phyloP scores from a whole-genome alignment of 306 rosid genomes.

The Cicer bijugum region DNA sequence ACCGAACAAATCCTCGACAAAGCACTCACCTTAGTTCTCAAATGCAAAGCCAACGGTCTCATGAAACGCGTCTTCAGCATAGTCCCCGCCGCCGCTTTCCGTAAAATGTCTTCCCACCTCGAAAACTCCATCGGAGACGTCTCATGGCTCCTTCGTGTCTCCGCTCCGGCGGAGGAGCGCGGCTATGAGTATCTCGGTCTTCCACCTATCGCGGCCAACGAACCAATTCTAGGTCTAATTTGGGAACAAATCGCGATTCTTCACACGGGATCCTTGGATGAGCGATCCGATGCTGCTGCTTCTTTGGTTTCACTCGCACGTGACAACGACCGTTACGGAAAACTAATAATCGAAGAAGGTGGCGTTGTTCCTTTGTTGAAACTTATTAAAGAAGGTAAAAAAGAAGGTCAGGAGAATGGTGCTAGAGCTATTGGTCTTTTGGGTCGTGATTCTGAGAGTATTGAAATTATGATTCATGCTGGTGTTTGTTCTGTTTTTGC shows the following conservation, averaged over 20 bases:
- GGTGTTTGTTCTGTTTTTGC: slow-evolving; percentile 76
- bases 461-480: slow-evolving; percentile 67
- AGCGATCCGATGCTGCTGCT: slow-evolving; percentile 81
- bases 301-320: slow-evolving; percentile 70
- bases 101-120: slow-evolving; percentile 66
- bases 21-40: slow-evolving; percentile 61
- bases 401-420: slow-evolving; percentile 79
- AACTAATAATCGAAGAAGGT: slow-evolving; percentile 78
- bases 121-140: slow-evolving; percentile 85
- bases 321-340: slow-evolving; percentile 74
- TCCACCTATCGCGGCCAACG: slow-evolving; percentile 88
- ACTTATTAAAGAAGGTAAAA: slow-evolving; percentile 71
- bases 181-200: slow-evolving; percentile 58
- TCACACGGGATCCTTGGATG: slow-evolving; percentile 61
- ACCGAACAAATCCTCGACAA: slow-evolving; percentile 77
- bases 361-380: slow-evolving; percentile 75
- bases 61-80: slow-evolving; percentile 82
- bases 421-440: slow-evolving; percentile 72
- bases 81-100: slow-evolving; percentile 71
- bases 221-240: slow-evolving; percentile 75
- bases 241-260: slow-evolving; percentile 92
- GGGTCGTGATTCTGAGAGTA: slow-evolving; percentile 76
- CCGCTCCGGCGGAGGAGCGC: slow-evolving; percentile 58
- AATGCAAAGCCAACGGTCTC: slow-evolving; percentile 73
- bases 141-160: slow-evolving; percentile 70